Conservation (phyloP, 1,284 basidiomycete species). For the Pseudozyma thailandica region DNA sequence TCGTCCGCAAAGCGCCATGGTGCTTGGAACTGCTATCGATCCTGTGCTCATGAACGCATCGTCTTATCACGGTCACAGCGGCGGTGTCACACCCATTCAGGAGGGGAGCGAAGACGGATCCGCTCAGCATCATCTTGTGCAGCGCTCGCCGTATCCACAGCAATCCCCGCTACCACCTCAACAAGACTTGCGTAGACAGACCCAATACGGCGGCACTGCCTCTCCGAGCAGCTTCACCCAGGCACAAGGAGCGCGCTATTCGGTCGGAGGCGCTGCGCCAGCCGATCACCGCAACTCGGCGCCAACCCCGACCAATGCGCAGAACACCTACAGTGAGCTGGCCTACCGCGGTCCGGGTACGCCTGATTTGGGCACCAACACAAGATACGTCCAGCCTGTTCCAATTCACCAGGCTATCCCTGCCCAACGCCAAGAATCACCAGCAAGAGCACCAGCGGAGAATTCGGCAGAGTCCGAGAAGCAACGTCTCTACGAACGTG, state of each 20-base stretch:
- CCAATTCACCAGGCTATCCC: constrained; percentile 21
- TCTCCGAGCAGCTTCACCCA: constrained; percentile 3
- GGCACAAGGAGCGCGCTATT: constrained; percentile 6
- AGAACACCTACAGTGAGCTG: constrained; percentile 15
- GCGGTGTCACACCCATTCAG: constrained; percentile 33
- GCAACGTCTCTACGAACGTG: constrained; percentile 59
- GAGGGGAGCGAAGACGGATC: constrained; percentile 34
- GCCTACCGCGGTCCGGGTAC: constrained; percentile 20
- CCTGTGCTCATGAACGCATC: constrained; percentile 32
- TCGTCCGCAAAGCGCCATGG: constrained; percentile 45
- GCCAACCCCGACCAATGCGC: constrained; percentile 15
- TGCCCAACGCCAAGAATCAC: constrained; percentile 6
- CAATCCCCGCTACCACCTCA: constrained; percentile 8
- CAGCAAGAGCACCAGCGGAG: constrained; percentile 4
- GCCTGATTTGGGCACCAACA: constrained; percentile 18
- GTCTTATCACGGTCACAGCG: constrained; percentile 36
- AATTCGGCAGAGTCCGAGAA: constrained; percentile 60
- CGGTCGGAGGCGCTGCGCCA: constrained; percentile 8
- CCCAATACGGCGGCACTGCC: constrained; percentile 11
- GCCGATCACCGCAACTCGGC: constrained; percentile 12
- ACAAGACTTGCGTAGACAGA: constrained; percentile 18
- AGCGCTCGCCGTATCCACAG: constrained; percentile 18
- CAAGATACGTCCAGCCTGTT: constrained; percentile 31
- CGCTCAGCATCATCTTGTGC: constrained; percentile 1
- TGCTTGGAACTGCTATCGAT: constrained; percentile 31